Evolutionary conservation across 2,329 filamentous ascomycete genomes (phyloP).

Genomic region (Aspergillus jensenii): DNA sequence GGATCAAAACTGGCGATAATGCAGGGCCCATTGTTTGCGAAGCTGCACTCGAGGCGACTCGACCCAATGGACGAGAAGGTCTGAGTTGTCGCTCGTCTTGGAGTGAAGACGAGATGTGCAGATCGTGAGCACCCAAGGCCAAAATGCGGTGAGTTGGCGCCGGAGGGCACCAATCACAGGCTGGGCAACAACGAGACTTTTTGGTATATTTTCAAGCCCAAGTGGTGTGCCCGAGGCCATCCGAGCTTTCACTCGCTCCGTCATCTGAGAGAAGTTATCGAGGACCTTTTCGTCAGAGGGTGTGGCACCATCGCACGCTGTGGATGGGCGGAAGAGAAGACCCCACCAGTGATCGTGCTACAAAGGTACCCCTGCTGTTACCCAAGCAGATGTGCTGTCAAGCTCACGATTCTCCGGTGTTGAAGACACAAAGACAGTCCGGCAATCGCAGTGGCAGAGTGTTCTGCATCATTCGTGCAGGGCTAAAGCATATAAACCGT

Average conservation of each 20-base stretch:
- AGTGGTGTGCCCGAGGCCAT: neutral
- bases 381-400: neutral
- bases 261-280: neutral
- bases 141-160: slow-evolving; percentile 19
- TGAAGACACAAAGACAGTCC: neutral
- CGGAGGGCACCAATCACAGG: slow-evolving; percentile 15
- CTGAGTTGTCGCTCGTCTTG: slow-evolving; percentile 2
- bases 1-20: neutral
- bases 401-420: neutral
- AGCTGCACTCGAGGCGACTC: neutral
- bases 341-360: neutral
- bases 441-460: neutral
- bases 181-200: neutral
- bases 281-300: neutral
- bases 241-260: neutral
- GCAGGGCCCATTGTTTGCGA: neutral
- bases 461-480: slow-evolving; percentile 6
- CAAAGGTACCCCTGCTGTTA: neutral
- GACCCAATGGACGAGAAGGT: slow-evolving; percentile 1
- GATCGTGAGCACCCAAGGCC: slow-evolving; percentile 2
- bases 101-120: neutral
- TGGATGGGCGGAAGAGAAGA: neutral
- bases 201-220: slow-evolving; percentile 6
- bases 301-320: neutral
- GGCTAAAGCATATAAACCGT: slow-evolving; percentile 5